Evolutionary conservation across 2,329 filamentous ascomycete genomes (phyloP).

Genomic region (Grosmannia clavigera): DNA sequence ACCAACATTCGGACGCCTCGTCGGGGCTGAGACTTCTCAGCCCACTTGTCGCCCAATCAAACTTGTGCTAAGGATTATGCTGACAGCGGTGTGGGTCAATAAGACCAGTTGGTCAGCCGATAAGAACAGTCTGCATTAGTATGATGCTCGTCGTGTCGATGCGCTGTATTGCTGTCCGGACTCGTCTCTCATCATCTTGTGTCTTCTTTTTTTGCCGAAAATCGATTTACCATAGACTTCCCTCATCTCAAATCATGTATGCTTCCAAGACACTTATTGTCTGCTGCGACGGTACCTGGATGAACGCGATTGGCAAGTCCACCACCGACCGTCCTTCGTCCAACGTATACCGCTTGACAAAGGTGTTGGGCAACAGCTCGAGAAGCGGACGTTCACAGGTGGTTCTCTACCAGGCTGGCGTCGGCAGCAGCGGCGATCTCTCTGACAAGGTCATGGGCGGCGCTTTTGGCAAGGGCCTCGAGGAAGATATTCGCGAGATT

Average conservation of each 20-base stretch:
- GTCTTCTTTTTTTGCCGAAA: neutral
- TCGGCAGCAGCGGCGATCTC: slow-evolving; percentile 18
- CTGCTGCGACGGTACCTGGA: slow-evolving; percentile 23
- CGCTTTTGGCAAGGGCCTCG: slow-evolving; percentile 21
- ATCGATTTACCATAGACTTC: neutral
- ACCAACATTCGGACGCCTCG: neutral
- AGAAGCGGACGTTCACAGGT: slow-evolving; percentile 17
- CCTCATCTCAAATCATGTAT: neutral
- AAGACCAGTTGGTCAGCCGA: neutral
- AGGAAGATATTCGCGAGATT: slow-evolving; percentile 22
- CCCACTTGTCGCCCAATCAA: neutral
- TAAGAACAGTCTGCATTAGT: neutral
- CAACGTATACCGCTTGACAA: slow-evolving; percentile 10
- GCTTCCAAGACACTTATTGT: slow-evolving; percentile 13
- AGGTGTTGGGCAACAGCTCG: slow-evolving; percentile 2
- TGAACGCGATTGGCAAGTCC: slow-evolving; percentile 19
- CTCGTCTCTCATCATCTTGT: neutral
- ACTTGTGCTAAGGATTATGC: neutral
- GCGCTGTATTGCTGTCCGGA: too few relatives aligned
- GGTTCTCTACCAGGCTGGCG: slow-evolving; percentile 20
- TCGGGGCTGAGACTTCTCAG: neutral
- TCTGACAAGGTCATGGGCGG: slow-evolving; percentile 20
- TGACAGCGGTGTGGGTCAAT: neutral
- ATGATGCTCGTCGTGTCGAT: neutral
- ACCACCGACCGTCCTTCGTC: slow-evolving; percentile 3